Conservation (phyloP, 192 early-diverging fungal species). For the Coemansia aciculifera region DNA sequence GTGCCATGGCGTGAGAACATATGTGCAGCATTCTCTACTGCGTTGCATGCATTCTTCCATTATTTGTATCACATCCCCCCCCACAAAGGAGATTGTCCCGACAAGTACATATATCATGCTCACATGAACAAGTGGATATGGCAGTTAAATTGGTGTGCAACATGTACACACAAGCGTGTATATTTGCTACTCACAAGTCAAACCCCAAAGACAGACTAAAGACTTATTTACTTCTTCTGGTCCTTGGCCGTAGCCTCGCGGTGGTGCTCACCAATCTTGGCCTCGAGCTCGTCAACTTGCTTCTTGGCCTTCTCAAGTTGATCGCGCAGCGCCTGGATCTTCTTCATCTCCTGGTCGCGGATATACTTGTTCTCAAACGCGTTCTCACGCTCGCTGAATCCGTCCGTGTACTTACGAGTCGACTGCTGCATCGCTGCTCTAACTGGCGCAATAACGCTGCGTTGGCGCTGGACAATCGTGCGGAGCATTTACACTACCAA, state of each 20-base stretch:
- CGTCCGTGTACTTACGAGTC: conserved; percentile 32
- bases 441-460: conserved; percentile 11
- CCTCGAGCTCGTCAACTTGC: conserved; percentile 29
- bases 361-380: conserved; percentile 55
- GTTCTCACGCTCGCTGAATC: conserved; percentile 51
- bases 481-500: conserved; percentile 34
- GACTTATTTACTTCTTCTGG: conserved; percentile 13
- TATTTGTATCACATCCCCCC: background rate
- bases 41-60: background rate
- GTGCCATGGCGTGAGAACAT: background rate
- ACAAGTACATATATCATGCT: background rate
- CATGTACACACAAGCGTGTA: background rate
- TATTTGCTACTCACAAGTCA: background rate
- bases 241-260: conserved; percentile 5
- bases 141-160: conserved; percentile 1
- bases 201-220: background rate
- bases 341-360: conserved; percentile 42
- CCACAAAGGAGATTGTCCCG: background rate
- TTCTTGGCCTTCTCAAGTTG: conserved; percentile 42
- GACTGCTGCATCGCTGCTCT: conserved; percentile 14
- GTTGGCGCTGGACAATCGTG: conserved; percentile 32
- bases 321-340: conserved; percentile 35
- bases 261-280: conserved; percentile 28
- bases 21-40: background rate
- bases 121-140: background rate